These are phyloP conservation scores for Pholiota molesta DNA, from an alignment of 768 basidiomycete genomes.

Conservation along the genomic window DNA sequence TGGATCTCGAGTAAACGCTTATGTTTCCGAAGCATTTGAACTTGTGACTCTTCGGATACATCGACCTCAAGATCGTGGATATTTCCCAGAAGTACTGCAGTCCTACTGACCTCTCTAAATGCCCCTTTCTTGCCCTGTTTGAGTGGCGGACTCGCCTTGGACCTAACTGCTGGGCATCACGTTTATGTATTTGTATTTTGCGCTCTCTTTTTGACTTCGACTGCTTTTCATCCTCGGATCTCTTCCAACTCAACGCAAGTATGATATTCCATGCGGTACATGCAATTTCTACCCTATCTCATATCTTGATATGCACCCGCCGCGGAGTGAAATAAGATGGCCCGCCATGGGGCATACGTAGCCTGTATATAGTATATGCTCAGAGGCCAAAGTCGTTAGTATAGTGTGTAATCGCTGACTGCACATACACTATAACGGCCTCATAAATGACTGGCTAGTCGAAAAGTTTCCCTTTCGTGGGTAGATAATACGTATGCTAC, in stretches of 20 bases:
- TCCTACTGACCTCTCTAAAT: not conserved
- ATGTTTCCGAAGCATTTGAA: slow-evolving; percentile 1
- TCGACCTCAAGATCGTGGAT: not conserved
- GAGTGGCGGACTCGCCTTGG: not conserved
- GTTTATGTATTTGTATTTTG: not conserved
- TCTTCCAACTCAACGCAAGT: slow-evolving; percentile 1
- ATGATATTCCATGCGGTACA: slow-evolving; percentile 13
- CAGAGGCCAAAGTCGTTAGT: no score
- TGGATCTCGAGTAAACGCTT: slow-evolving; percentile 1
- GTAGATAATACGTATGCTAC: no score
- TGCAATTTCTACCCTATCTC: slow-evolving; percentile 15
- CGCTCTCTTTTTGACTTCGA: not conserved
- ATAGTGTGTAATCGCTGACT: no score
- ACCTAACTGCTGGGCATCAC: not conserved
- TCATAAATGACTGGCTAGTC: not conserved
- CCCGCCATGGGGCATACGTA: not conserved
- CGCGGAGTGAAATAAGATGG: slow-evolving; percentile 17
- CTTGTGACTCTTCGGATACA: slow-evolving; percentile 8
- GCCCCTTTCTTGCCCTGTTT: not conserved
- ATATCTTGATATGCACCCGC: slow-evolving; percentile 14
- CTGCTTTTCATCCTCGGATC: not conserved
- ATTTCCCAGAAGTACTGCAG: not conserved
- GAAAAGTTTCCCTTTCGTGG: not conserved
- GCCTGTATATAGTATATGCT: no score
- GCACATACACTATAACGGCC: not conserved